Percentiles rank a stretch among this genome's conserved stretches.
Evolutionary conservation across 2,329 filamentous ascomycete species (phyloP).

Genomic region (Pestalotiopsis sp.): DNA sequence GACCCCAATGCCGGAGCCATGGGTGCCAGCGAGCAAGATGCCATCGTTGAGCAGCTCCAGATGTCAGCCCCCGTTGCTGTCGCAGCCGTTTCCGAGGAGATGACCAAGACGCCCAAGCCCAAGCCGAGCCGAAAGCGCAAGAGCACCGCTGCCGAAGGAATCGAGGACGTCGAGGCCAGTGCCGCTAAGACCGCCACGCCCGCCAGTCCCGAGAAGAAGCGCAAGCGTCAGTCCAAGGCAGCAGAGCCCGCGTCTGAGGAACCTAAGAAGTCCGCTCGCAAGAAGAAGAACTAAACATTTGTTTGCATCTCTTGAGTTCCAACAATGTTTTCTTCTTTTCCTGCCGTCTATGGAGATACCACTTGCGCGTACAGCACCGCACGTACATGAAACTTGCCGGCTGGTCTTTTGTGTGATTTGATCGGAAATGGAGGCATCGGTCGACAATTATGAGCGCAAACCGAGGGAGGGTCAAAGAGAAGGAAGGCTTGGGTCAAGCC

Average conservation of each 20-base stretch:
- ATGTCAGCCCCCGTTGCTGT: constrained; percentile 36
- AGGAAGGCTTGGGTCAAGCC: neutral
- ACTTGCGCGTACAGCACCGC: neutral
- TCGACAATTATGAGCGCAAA: neutral
- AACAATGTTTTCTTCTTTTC: constrained; percentile 11
- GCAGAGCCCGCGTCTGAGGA: constrained; percentile 56
- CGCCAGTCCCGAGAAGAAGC: constrained; percentile 65
- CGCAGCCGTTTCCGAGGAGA: constrained; percentile 40
- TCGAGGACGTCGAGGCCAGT: constrained; percentile 44
- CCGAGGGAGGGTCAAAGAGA: neutral
- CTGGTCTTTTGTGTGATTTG: constrained; percentile 1
- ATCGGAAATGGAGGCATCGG: neutral
- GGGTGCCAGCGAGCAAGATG: constrained; percentile 55
- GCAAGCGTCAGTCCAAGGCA: constrained; percentile 61
- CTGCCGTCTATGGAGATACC: constrained; percentile 10
- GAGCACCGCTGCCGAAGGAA: constrained; percentile 48
- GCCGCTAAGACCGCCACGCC: constrained; percentile 41
- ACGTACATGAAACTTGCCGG: neutral
- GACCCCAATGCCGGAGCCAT: constrained; percentile 34
- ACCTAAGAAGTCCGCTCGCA: constrained; percentile 61
- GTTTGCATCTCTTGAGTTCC: neutral
- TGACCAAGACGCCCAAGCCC: constrained; percentile 59
- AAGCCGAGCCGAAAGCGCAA: constrained; percentile 61
- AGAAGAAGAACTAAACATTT: constrained; percentile 52
- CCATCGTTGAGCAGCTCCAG: constrained; percentile 62